These are phyloP conservation scores for Sphaerobolus stellatus DNA, from an alignment of 1,284 basidiomycete genomes.

Conservation along the genomic window DNA sequence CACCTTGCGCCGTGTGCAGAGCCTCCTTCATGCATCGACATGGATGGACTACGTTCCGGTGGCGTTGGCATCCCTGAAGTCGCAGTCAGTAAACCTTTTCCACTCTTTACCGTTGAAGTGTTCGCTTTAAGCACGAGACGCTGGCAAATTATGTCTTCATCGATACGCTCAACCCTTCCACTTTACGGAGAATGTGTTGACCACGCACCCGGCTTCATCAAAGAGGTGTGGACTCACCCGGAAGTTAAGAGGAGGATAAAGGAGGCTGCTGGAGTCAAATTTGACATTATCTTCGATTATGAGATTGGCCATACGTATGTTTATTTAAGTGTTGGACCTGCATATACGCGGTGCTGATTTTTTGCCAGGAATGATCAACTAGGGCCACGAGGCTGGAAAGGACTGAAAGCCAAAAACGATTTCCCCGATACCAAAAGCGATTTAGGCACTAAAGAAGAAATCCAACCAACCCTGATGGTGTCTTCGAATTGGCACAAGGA, in stretches of 20 bases:
- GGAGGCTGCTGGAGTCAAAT: slow-evolving; percentile 8
- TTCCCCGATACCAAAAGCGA: slow-evolving; percentile 7
- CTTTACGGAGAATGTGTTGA: slow-evolving; percentile 4
- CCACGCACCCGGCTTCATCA: slow-evolving; percentile 6
- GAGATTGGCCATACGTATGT: slow-evolving; percentile 15
- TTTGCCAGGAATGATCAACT: slow-evolving; percentile 11
- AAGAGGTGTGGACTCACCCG: slow-evolving; percentile 13
- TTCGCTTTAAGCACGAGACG: slow-evolving; percentile 9
- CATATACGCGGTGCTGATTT: background rate
- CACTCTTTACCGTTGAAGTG: slow-evolving; percentile 10
- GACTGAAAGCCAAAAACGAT: slow-evolving; percentile 12
- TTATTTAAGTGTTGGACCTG: no score
- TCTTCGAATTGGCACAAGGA: slow-evolving; percentile 15
- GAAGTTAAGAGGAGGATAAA: slow-evolving; percentile 6
- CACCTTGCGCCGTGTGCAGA: slow-evolving; percentile 5
- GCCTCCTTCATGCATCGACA: background rate
- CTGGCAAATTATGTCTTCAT: slow-evolving; percentile 12
- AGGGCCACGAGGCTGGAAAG: slow-evolving; percentile 14
- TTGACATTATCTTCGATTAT: slow-evolving; percentile 9
- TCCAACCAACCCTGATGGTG: slow-evolving; percentile 9
- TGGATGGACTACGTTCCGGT: slow-evolving; percentile 8
- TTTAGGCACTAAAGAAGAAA: slow-evolving; percentile 7
- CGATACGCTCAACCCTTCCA: slow-evolving; percentile 7
- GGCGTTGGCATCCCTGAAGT: background rate
- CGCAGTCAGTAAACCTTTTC: slow-evolving; percentile 11